Base-by-base conservation (phyloP, 129 eudicot genomes). In the Saposhnikovia divaricata region DNA sequence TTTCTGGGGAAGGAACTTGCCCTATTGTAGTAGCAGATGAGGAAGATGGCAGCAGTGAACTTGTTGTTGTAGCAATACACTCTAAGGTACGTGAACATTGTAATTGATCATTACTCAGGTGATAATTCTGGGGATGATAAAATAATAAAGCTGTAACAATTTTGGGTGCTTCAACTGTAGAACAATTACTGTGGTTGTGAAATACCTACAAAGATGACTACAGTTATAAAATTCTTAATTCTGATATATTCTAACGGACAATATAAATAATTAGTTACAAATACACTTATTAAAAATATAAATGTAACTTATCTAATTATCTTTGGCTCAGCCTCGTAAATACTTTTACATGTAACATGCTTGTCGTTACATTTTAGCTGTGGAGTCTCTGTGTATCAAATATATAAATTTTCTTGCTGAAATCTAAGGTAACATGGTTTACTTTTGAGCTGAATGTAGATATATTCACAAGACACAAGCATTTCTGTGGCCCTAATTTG, bases 51-150 rank as follows among this genome's bases (percentile, higher is more conserved):
- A 84, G 45, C 42, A 93, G 95, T 40, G 82, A 83, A 79, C 76
- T 89, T 86, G 88, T 96, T 84, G 93, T 81, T 72, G 86, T 88
- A 25, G 90, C 93, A 53, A 85, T 88, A 51, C 81, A 89, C 42
- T 77, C 88, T 45, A 96, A 92, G 95, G 98, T 94, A 82, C 68
- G 66, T 45, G 37, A 34, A 45, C 55, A 43, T 65, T 45, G 42
- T 37, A n/a, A 42, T 31, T 68, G 23, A 13, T 57, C 57, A 51
- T 74, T 61, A 38, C 14, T 6, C 37, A 66, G 10, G 61, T 47
- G 37, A 27, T 48, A 66, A 25, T n/a, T 34, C 15, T 3, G 1
- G 14, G 59, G 59, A 16, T 51, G 1, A 59, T 1, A 59, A 23
- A 19, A 7, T n/a, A 61, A 57, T 57, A 57, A 9, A 55, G 14